These are phyloP conservation scores for Talaromyces sp. DNA, from an alignment of 2,329 filamentous ascomycete genomes.

Conservation along the genomic window DNA sequence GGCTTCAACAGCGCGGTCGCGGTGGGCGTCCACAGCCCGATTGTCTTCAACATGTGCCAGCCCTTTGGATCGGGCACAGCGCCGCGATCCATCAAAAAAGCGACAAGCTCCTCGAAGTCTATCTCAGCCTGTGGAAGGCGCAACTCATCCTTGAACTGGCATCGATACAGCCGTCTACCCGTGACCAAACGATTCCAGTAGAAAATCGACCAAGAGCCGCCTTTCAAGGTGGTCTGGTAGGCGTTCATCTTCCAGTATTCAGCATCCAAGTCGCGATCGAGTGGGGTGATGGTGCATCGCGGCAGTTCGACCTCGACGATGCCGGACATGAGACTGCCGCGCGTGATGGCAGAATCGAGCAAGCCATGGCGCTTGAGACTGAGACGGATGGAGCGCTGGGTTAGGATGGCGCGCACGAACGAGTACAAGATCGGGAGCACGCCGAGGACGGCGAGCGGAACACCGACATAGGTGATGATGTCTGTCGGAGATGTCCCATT, in stretches of 20 bases:
- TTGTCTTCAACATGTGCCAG: constrained; percentile 53
- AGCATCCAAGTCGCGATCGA: constrained; percentile 51
- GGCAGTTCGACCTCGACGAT: constrained; percentile 64
- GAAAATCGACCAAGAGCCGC: constrained; percentile 62
- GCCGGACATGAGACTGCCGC: constrained; percentile 61
- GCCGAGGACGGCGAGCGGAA: constrained; percentile 56
- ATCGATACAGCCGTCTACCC: constrained; percentile 57
- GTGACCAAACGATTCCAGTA: constrained; percentile 63
- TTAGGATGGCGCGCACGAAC: constrained; percentile 56
- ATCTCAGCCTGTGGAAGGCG: constrained; percentile 46
- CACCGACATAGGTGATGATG: constrained; percentile 54
- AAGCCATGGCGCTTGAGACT: constrained; percentile 53
- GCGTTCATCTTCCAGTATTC: constrained; percentile 57
- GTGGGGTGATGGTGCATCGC: constrained; percentile 59
- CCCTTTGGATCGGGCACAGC: constrained; percentile 58
- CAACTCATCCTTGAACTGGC: constrained; percentile 56
- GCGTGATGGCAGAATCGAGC: constrained; percentile 53
- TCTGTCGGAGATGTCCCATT: constrained; percentile 31
- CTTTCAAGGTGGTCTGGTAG: constrained; percentile 50
- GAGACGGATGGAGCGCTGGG: constrained; percentile 57
- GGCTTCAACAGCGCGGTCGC: constrained; percentile 55
- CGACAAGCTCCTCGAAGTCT: constrained; percentile 57
- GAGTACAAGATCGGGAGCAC: constrained; percentile 65
- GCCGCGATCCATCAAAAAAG: constrained; percentile 60
- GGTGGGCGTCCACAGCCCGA: constrained; percentile 58